These are phyloP conservation scores for Micromonas pusilla DNA, from an alignment of 139 green algal species.

Conservation along the genomic window DNA sequence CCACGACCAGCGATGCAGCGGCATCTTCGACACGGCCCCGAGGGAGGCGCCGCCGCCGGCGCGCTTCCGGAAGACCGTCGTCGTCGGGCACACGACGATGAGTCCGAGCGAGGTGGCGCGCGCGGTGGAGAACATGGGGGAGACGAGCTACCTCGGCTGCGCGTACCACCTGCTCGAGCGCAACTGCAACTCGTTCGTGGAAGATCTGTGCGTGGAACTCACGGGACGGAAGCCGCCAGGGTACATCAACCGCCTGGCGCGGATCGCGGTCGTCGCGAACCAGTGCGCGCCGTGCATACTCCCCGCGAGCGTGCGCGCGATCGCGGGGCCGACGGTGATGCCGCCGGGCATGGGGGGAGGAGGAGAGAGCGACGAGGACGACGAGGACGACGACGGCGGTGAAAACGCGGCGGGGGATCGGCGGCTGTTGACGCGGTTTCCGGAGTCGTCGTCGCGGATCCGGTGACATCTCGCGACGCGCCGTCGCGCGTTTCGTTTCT, in stretches of 20 bases:
- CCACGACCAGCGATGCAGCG: conserved; percentile 74
- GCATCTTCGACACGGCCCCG: conserved; percentile 78
- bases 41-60: conserved; percentile 57
- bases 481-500: too few species aligned
- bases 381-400: background rate
- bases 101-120: conserved; percentile 55
- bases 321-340: background rate
- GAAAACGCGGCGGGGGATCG: background rate
- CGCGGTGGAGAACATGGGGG: conserved; percentile 27
- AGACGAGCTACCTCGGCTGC: conserved; percentile 59
- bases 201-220: background rate
- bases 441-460: too few species aligned
- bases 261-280: background rate
- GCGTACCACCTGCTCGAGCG: conserved; percentile 74
- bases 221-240: background rate
- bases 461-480: too few species aligned
- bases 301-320: background rate
- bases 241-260: conserved; percentile 13
- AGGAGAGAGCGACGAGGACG: background rate
- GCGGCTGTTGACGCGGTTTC: background rate
- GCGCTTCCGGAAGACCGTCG: conserved; percentile 55
- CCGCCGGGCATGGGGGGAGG: background rate
- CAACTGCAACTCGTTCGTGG: conserved; percentile 83
- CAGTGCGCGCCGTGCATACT: conserved; percentile 11
- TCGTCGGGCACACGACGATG: conserved; percentile 60